phyloP scores from a whole-genome alignment of 2,329 filamentous ascomycete genomes.

The Fusarium burgessii region DNA sequence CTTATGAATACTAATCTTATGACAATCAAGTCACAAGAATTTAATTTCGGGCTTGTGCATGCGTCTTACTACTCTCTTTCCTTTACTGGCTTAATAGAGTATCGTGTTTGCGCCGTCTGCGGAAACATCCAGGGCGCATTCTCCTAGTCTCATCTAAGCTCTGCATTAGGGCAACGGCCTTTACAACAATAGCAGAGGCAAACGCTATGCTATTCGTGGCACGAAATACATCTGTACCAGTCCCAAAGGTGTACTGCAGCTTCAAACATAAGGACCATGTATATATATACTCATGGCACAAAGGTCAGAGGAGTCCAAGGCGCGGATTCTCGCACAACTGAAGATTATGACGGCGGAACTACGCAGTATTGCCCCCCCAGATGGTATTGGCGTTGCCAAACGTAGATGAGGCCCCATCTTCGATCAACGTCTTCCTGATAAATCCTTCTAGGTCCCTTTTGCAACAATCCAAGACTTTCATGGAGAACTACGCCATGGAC shows the following conservation, averaged over 20 bases:
- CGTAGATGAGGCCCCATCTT: conserved; percentile 39
- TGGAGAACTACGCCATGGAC: conserved; percentile 25
- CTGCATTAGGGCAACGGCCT: neutral
- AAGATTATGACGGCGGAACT: neutral
- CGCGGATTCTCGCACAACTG: neutral
- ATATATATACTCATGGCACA: conserved; percentile 9
- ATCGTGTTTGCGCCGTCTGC: neutral
- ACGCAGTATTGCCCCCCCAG: fast-evolving
- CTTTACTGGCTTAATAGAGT: fast-evolving
- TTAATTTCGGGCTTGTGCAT: too few relatives aligned
- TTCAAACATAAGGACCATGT: neutral
- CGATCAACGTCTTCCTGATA: conserved; percentile 38
- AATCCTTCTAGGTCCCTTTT: conserved; percentile 45
- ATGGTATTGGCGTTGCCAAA: conserved; percentile 19
- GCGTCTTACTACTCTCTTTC: neutral
- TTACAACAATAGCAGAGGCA: conserved; percentile 21
- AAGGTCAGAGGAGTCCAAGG: neutral
- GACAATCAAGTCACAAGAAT: too few relatives aligned
- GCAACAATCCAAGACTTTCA: conserved; percentile 46
- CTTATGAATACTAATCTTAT: too few relatives aligned
- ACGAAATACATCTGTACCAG: conserved; percentile 21
- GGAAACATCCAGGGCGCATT: neutral
- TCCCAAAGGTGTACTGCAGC: conserved; percentile 14
- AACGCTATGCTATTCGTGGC: conserved; percentile 28
- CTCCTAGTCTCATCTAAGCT: neutral